Evolutionary conservation across 768 basidiomycete species (phyloP), one percentile per base, ranked within the genome.

Genomic region (Coprinopsis sp.): DNA sequence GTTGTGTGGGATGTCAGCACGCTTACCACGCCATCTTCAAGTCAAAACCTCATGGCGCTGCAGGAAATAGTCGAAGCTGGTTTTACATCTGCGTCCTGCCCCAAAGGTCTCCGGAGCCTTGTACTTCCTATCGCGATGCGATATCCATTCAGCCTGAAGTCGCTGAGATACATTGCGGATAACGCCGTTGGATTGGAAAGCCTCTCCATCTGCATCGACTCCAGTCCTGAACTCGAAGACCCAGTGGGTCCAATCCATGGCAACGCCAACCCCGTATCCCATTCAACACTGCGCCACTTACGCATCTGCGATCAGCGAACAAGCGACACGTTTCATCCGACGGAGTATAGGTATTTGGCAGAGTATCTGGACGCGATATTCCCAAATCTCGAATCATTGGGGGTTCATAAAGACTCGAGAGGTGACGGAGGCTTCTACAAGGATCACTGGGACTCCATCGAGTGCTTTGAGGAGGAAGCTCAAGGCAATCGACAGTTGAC

Each of bases 371-470:
- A 47, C 31, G 16, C 4, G 8, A 28, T 36, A 8, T 47, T 47
- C 37, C 46, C 46, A 7, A 38, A 47, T 11, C 23, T 47, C 13
- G 22, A n/a, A 3, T 5, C 23, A 16, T 7, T 47, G 14, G 14
- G n/a, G 21, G 11, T 30, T 4, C 11, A 14, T 25, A 16, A 24
- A 4, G 2, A 25, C 18, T 27, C 12, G 18, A 10, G 18, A 11
- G 34, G 34, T 7, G 18, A 11, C 7, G 8, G 34, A 11, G 34
- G 7, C 7, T 7, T 11, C 11, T 19, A 37, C 19, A 18, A 11
- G 19, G 46, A 47, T 10, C 10, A 28, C 23, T 47, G 46, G 46
- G 25, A 6, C 25, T 37, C 18, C 46, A 30, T 47, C 18, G 46
- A 47, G 18, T 28, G 30, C 4, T 11, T 39, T 8, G 19, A 18